phyloP scores from a whole-genome alignment of 495 filamentous ascomycete species.

The Penicillium ucsense region DNA sequence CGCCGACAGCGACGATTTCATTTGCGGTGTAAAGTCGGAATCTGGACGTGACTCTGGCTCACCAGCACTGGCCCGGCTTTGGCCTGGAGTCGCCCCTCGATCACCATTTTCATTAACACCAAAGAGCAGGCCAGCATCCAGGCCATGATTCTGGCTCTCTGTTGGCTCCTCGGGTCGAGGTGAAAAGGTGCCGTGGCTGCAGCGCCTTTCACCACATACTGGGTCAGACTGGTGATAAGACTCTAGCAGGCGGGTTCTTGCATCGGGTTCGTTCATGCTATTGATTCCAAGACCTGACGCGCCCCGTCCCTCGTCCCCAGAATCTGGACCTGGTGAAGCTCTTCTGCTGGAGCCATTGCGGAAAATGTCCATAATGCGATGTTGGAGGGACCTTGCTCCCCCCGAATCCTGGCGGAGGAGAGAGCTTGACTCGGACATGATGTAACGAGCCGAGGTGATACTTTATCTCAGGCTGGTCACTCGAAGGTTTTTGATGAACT shows the following conservation, averaged over 20 bases:
- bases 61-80: constrained; percentile 7
- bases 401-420: constrained; percentile 14
- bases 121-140: constrained; percentile 10
- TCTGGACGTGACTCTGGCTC: constrained; percentile 12
- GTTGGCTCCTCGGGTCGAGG: constrained; percentile 44
- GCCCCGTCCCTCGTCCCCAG: constrained; percentile 2
- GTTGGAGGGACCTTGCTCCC: constrained; percentile 23
- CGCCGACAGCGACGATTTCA: constrained; percentile 20
- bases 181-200: constrained; percentile 74
- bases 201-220: constrained; percentile 37
- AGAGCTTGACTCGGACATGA: constrained; percentile 23
- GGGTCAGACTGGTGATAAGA: constrained; percentile 28
- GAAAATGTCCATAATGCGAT: constrained; percentile 30
- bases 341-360: constrained; percentile 9
- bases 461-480: background rate
- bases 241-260: constrained; percentile 28
- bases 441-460: background rate
- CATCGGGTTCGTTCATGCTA: constrained; percentile 14
- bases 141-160: constrained; percentile 28
- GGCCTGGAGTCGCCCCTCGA: constrained; percentile 3
- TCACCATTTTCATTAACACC: constrained; percentile 11
- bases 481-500: too few species aligned
- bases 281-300: constrained; percentile 8
- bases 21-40: constrained; percentile 25
- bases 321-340: background rate